phyloP scores from a whole-genome alignment of 257 asterid genomes.

The Hygrophila difformis region DNA sequence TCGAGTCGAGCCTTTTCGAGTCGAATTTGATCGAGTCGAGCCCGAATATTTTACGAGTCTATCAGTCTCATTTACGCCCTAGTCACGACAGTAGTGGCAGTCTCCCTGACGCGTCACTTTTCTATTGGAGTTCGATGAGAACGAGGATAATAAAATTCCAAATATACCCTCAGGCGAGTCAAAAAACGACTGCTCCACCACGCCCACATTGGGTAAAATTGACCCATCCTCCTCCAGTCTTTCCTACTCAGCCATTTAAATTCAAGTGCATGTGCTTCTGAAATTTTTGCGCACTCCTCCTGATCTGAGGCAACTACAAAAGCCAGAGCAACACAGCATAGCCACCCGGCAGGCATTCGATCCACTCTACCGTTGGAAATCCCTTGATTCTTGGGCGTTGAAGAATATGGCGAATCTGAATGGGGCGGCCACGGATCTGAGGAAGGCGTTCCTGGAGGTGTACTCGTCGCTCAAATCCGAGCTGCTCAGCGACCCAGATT shows the following conservation, averaged over 20 bases:
- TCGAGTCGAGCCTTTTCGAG: too few species aligned
- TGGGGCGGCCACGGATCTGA: conserved; percentile 23
- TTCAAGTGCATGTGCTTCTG: conserved; percentile 18
- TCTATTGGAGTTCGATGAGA: too few species aligned
- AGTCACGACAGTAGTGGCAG: too few species aligned
- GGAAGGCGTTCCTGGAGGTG: conserved; percentile 29
- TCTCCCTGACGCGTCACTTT: too few species aligned
- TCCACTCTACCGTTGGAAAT: too few species aligned
- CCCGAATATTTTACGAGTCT: too few species aligned
- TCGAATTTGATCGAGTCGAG: too few species aligned
- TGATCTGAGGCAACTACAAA: conserved; percentile 21
- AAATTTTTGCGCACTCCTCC: conserved; percentile 17
- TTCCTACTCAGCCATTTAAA: conserved; percentile 12
- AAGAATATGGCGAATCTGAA: conserved; percentile 20
- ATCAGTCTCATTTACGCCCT: too few species aligned
- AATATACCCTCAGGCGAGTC: not conserved
- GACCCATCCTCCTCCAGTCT: too few species aligned
- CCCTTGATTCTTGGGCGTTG: not conserved
- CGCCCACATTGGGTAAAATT: too few species aligned
- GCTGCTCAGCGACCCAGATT: conserved; percentile 43
- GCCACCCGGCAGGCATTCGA: too few species aligned
- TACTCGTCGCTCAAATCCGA: conserved; percentile 52
- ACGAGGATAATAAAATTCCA: not conserved
- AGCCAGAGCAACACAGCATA: conserved; percentile 14
- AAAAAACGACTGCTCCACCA: too few species aligned